phyloP scores from a whole-genome alignment of 352 stramenopile genomes.

The Globisporangium echinulatum region DNA sequence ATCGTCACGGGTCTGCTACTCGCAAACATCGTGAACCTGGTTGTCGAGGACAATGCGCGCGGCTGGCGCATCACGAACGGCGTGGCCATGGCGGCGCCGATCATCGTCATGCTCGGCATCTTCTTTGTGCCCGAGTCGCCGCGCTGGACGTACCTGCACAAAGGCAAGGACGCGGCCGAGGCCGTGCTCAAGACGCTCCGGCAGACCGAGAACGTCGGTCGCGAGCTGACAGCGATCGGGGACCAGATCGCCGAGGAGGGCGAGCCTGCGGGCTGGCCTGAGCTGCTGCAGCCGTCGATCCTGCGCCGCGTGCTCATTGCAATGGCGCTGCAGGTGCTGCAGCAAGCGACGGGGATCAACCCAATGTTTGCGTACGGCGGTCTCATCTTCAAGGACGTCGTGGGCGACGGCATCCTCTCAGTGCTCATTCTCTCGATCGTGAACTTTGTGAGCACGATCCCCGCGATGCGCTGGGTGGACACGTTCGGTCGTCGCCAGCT shows the following conservation, averaged over 20 bases:
- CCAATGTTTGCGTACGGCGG: constrained; percentile 26
- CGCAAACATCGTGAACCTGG: constrained; percentile 18
- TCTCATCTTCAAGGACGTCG: constrained; percentile 32
- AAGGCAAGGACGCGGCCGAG: constrained; percentile 20
- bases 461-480: constrained; percentile 32
- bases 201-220: constrained; percentile 20
- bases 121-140: constrained; percentile 9
- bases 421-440: constrained; percentile 9
- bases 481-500: constrained; percentile 25
- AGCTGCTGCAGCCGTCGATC: constrained; percentile 21
- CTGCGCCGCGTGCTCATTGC: constrained; percentile 24
- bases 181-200: constrained; percentile 24
- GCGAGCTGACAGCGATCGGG: constrained; percentile 39
- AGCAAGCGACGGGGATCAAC: constrained; percentile 41
- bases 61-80: constrained; percentile 17
- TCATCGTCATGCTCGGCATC: constrained; percentile 17
- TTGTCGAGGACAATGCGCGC: constrained; percentile 1
- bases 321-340: constrained; percentile 28
- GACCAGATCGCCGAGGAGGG: constrained; percentile 32
- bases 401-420: constrained; percentile 28
- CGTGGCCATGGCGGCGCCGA: constrained; percentile 11
- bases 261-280: constrained; percentile 18
- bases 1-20: constrained; percentile 24
- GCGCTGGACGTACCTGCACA: constrained; percentile 42
- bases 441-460: constrained; percentile 34